phyloP scores from a whole-genome alignment of 2,329 filamentous ascomycete genomes.

The Lojkania enalia region DNA sequence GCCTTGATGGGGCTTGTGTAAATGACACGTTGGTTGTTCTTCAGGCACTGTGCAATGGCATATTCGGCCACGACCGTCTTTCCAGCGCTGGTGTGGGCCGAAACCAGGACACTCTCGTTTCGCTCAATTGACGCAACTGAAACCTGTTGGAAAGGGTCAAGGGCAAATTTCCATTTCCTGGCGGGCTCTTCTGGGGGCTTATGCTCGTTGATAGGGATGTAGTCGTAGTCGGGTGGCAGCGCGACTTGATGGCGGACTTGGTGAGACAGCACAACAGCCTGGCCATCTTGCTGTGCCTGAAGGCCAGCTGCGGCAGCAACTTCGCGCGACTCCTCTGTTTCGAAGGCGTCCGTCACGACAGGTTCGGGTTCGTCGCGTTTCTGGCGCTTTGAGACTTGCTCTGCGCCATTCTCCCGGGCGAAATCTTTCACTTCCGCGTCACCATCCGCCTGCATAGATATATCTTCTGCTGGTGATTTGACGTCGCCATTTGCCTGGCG shows the following conservation, averaged over 20 bases:
- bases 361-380: slow-evolving; percentile 71
- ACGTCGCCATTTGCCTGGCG: slow-evolving; percentile 80
- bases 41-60: slow-evolving; percentile 94
- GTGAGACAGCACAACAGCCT: slow-evolving; percentile 83
- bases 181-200: slow-evolving; percentile 87
- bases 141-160: slow-evolving; percentile 96
- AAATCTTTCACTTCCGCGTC: slow-evolving; percentile 33
- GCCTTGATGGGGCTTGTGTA: slow-evolving; percentile 99
- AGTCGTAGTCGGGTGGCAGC: slow-evolving; percentile 90
- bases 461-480: slow-evolving; percentile 57
- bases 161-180: slow-evolving; percentile 80
- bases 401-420: slow-evolving; percentile 32
- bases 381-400: slow-evolving; percentile 61
- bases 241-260: slow-evolving; percentile 99
- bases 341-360: slow-evolving; percentile 88
- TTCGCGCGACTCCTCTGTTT: slow-evolving; percentile 92
- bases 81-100: slow-evolving; percentile 94
- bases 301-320: slow-evolving; percentile 76
- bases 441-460: slow-evolving; percentile 49
- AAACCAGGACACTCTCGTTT: slow-evolving; percentile 94
- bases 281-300: slow-evolving; percentile 64
- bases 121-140: slow-evolving; percentile 94
- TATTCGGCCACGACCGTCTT: slow-evolving; percentile 99
- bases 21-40: slow-evolving; percentile 96
- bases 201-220: slow-evolving; percentile 92